A percentile compares a stretch with the other conserved stretches of the same genome.
Evolutionary conservation across 768 basidiomycete species (phyloP).

Genomic region (Lactarius hengduanensis): DNA sequence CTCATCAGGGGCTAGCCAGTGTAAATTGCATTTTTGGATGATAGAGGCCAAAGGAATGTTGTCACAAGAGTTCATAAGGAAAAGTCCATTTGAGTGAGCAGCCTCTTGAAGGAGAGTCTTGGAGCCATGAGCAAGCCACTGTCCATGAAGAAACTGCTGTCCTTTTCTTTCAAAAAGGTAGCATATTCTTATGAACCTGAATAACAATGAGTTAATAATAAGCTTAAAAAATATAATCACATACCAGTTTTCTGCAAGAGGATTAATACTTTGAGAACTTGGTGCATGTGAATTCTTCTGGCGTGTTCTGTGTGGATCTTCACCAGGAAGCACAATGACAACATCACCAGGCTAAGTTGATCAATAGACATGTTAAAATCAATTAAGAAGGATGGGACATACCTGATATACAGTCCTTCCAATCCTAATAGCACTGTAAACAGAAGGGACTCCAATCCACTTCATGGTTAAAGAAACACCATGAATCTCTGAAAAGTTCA

Average conservation of each 20-base stretch:
- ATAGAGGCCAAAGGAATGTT: constrained; percentile 56
- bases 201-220: neutral
- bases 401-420: constrained; percentile 61
- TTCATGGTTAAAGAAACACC: constrained; percentile 34
- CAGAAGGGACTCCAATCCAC: constrained; percentile 8
- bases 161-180: constrained; percentile 54
- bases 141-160: constrained; percentile 61
- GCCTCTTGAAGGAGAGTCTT: constrained; percentile 66
- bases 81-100: constrained; percentile 60
- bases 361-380: neutral
- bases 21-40: constrained; percentile 55
- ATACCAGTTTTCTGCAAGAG: constrained; percentile 63
- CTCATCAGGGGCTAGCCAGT: constrained; percentile 41
- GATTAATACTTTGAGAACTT: constrained; percentile 50
- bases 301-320: constrained; percentile 44
- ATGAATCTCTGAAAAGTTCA: constrained; percentile 27
- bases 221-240: constrained; percentile 24
- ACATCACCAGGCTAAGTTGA: constrained; percentile 53
- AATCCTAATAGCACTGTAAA: constrained; percentile 41
- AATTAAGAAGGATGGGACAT: neutral
- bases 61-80: constrained; percentile 55
- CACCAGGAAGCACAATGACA: constrained; percentile 61
- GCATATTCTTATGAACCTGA: constrained; percentile 68
- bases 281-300: constrained; percentile 42
- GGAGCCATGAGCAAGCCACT: constrained; percentile 67